Evolutionary conservation across 148 eudicot genomes (phyloP), one percentile per base, ranked within the genome.

Genomic region (Simmondsia chinensis): DNA sequence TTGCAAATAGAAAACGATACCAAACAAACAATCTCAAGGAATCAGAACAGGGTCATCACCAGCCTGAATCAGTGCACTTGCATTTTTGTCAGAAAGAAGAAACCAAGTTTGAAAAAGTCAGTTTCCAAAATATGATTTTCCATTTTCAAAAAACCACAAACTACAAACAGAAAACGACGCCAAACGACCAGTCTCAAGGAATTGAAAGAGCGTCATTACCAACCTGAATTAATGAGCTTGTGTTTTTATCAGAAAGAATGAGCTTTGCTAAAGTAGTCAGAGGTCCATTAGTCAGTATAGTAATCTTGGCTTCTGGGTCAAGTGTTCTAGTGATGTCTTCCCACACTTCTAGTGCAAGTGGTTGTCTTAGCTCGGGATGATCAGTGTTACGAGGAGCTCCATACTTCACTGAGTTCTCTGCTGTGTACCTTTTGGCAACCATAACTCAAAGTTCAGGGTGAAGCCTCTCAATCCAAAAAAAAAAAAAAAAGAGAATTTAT

Each of bases 331-430:
- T 58, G 45, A 80, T 25, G 20, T 75, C 61, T 20, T 71, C 46
- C 97, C 97, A 88, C 28, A 83, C 41, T 54, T 88, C 94, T 4
- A 77, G 53, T 32, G 82, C 83, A 11, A 49, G 56, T 1, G 94
- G 94, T 59, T 83, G 97, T 55, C 84, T 60, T 12, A 73, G 60
- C 58, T 80, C 75, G 35, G 81, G 79, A 17, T 77, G 65, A 40
- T 74, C 83, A 4, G 88, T 80, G 36, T 79, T 63, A 20, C 78
- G 76, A 26, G 87, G 93, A 40, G 87, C 93, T 57, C 93, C 76
- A 60, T 58, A 76, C 45, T 74, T 65, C 17, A 61, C 52, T 1
- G 83, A 70, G 49, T 80, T 77, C 52, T 80, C 83, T 29, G 77
- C 83, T 22, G 91, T 73, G 57, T 88, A 83, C 68, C 96, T 87